A percentile compares a stretch with the other conserved stretches of the same genome.
Evolutionary conservation across 1,284 basidiomycete species (phyloP).

Genomic region (Sporisorium iseilematis-ciliati): DNA sequence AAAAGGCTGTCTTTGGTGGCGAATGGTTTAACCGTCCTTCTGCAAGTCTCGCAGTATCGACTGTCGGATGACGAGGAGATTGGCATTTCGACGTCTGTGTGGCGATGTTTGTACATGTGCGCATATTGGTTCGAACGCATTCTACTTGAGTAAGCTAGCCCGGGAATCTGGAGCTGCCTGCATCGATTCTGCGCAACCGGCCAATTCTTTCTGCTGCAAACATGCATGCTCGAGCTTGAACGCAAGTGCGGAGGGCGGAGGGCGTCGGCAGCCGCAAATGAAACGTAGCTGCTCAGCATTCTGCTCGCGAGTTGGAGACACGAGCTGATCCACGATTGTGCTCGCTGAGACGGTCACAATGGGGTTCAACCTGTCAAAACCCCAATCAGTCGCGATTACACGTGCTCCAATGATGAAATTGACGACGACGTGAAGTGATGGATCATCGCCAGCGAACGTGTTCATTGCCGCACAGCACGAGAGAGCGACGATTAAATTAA

Average conservation of each 20-base stretch:
- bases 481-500: not conserved
- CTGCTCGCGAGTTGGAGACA: not conserved
- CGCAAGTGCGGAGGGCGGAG: not conserved
- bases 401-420: not conserved
- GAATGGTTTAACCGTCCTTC: too few species aligned
- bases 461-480: not conserved
- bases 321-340: too few species aligned
- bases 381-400: too few species aligned
- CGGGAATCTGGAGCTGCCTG: not conserved
- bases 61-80: not conserved
- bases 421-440: conserved; percentile 3
- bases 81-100: not conserved
- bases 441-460: not conserved
- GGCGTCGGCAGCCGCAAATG: too few species aligned
- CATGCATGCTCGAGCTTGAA: not conserved
- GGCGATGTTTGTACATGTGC: too few species aligned
- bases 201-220: not conserved
- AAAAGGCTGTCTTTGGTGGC: too few species aligned
- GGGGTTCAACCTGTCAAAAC: too few species aligned
- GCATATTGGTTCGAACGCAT: not conserved
- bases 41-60: not conserved
- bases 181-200: not conserved
- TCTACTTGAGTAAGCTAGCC: not conserved
- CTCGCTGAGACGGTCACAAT: too few species aligned
- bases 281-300: not conserved